phyloP scores from a whole-genome alignment of 208 protist species.

The Crithidia fasciculata region DNA sequence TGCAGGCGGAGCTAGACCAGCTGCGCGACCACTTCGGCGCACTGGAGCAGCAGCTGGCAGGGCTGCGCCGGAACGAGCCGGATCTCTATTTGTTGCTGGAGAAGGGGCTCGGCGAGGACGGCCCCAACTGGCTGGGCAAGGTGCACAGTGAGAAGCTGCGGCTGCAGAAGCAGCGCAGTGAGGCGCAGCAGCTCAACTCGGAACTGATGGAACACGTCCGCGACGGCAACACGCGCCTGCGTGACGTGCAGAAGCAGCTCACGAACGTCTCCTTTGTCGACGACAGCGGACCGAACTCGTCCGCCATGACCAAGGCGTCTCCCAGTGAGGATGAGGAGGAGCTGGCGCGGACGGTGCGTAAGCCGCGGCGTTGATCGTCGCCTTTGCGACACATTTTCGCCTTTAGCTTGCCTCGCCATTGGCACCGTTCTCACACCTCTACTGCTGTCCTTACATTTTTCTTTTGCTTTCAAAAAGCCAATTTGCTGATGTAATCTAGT shows the following conservation, averaged over 20 bases:
- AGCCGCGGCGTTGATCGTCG: neutral
- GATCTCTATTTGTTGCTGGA: slow-evolving; percentile 72
- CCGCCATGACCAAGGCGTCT: neutral
- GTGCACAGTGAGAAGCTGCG: slow-evolving; percentile 51
- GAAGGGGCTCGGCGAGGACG: slow-evolving; percentile 41
- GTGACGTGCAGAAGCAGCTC: slow-evolving; percentile 56
- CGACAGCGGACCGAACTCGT: neutral
- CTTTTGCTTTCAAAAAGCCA: too few species aligned
- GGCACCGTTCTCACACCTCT: too few species aligned
- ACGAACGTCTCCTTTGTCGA: slow-evolving; percentile 28
- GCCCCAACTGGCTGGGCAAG: slow-evolving; percentile 57
- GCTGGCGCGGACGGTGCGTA: slow-evolving; percentile 9
- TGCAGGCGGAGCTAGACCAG: slow-evolving; percentile 57
- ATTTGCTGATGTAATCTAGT: too few species aligned
- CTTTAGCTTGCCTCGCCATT: neutral
- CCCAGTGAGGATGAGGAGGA: slow-evolving; percentile 22
- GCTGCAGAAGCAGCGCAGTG: slow-evolving; percentile 57
- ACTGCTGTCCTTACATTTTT: too few species aligned
- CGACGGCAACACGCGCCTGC: slow-evolving; percentile 54
- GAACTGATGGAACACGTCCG: slow-evolving; percentile 72
- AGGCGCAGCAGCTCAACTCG: slow-evolving; percentile 53
- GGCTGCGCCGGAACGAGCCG: slow-evolving; percentile 36
- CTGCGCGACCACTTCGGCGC: slow-evolving; percentile 48
- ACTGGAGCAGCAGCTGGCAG: slow-evolving; percentile 53
- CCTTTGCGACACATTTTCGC: neutral